Evolutionary conservation across 768 basidiomycete species (phyloP).

Genomic region (Psilocybe azurescens): DNA sequence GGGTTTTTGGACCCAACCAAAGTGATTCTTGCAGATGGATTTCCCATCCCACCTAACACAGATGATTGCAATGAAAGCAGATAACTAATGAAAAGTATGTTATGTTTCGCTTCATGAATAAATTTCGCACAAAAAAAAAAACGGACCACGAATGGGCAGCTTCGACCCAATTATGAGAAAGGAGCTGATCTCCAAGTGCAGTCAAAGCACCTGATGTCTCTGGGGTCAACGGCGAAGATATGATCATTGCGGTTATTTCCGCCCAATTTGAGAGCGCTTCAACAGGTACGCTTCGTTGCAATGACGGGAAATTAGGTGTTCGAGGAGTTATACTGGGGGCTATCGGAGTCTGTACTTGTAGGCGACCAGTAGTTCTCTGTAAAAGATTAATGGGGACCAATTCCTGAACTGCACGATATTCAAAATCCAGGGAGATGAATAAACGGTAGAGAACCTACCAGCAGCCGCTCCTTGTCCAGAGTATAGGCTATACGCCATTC

Average conservation of each 20-base stretch:
- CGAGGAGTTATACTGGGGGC: constrained; percentile 55
- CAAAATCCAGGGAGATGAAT: background rate
- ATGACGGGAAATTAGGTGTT: constrained; percentile 64
- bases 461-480: constrained; percentile 83
- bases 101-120: background rate
- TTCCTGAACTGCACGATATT: constrained; percentile 64
- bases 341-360: constrained; percentile 37
- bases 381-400: constrained; percentile 64
- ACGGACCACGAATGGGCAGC: constrained; percentile 93
- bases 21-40: constrained; percentile 67
- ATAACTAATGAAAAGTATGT: constrained; percentile 56
- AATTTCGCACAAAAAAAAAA: too few relatives aligned
- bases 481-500: constrained; percentile 82
- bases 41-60: constrained; percentile 71
- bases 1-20: constrained; percentile 77
- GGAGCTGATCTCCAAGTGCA: constrained; percentile 84
- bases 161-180: constrained; percentile 71
- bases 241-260: constrained; percentile 84
- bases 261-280: constrained; percentile 81
- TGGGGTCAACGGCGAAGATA: constrained; percentile 68
- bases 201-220: constrained; percentile 81
- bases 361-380: constrained; percentile 42
- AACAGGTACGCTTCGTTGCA: constrained; percentile 34
- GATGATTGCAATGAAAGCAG: constrained; percentile 86
- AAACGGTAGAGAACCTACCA: constrained; percentile 49